Base-by-base conservation (phyloP, 2,329 filamentous ascomycete genomes). In the Ophiostoma sp. region DNA sequence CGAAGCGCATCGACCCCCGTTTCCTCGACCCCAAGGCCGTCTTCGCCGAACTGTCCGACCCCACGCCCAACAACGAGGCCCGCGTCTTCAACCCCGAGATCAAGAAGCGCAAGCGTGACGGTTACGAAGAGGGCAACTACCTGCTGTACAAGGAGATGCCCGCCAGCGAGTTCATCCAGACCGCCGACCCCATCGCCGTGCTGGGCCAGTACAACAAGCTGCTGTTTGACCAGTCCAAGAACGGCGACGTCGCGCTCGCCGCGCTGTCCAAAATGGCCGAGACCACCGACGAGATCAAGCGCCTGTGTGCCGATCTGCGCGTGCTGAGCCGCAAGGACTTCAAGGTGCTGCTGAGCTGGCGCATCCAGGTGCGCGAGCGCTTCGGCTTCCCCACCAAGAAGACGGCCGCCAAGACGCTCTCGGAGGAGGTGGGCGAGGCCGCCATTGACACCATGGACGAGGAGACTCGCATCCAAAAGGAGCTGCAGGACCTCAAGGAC, bases 71-170 rank as follows among this genome's bases (percentile, higher is more conserved):
- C 79, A 96, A 98, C 75, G 95, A 99, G 79, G 95, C 95, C 54
- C 97, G 96, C 79, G 95, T 99, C 1, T 99, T 94, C 84, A 97
- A 99, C 74, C 95, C 95, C 0, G 95, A 99, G 78, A 85, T 92
- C 77, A 99, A 98, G 85, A 99, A 97, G 87, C 85, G 95, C 71
- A 98, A 97, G 86, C 86, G 95, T 83, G 94, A 96, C 64, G 95
- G 95, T 84, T 99, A 99, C 74, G 94, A 98, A 74, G 95, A 99
- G 79, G 94, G 93, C 48, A 93, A 99, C 74, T 97, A 90, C 79
- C 94, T 89, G 4, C 92, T 97, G 76, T 96, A 91, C 83, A 96
- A 97, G 78, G 92, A 97, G 77, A 86, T 91, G 2, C 83, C 92
- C 0, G 94, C 94, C 0, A 95, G 90, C 78, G 93, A 97, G 70